Evolutionary conservation across 2,329 filamentous ascomycete genomes (phyloP).

Genomic region (Cladosporium velox): DNA sequence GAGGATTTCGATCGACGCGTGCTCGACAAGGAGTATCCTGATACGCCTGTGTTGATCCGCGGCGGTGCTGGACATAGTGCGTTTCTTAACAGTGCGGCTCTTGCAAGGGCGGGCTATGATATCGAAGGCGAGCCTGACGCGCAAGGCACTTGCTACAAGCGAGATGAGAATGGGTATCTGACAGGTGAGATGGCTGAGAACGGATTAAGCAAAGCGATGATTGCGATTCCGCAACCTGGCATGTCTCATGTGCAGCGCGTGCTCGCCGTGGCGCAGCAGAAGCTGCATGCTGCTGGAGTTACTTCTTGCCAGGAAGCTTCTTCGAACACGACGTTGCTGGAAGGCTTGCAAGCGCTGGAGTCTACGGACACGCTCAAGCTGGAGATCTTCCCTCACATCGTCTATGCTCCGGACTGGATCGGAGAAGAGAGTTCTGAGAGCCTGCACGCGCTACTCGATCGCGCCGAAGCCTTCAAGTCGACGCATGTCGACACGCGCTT

Average conservation of each 20-base stretch:
- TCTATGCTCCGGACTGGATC: slow-evolving; percentile 31
- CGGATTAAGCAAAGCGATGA: slow-evolving; percentile 30
- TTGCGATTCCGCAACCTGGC: slow-evolving; percentile 29
- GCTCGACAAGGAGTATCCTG: slow-evolving; percentile 30
- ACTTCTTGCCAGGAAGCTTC: slow-evolving; percentile 40
- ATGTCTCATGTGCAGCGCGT: slow-evolving; percentile 31
- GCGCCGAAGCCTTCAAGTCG: slow-evolving; percentile 31
- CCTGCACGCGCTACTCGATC: slow-evolving; percentile 30
- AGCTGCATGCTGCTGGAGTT: slow-evolving; percentile 34
- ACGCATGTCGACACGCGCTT: slow-evolving; percentile 37
- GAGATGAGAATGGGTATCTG: slow-evolving; percentile 32
- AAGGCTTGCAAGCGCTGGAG: slow-evolving; percentile 35
- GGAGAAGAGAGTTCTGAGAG: slow-evolving; percentile 28
- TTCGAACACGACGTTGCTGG: slow-evolving; percentile 33
- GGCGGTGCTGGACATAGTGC: slow-evolving; percentile 36
- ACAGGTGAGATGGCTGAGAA: slow-evolving; percentile 37
- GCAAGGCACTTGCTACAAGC: slow-evolving; percentile 31
- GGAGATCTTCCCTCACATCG: slow-evolving; percentile 33
- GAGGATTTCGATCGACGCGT: slow-evolving; percentile 6
- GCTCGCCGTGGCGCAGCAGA: slow-evolving; percentile 29
- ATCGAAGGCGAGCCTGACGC: slow-evolving; percentile 28
- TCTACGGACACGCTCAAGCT: slow-evolving; percentile 29
- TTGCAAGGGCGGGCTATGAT: slow-evolving; percentile 33
- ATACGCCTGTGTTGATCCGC: slow-evolving; percentile 35
- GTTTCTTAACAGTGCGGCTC: slow-evolving; percentile 34